Base-by-base conservation (phyloP, 1,284 basidiomycete genomes). In the Bjerkandera adusta region DNA sequence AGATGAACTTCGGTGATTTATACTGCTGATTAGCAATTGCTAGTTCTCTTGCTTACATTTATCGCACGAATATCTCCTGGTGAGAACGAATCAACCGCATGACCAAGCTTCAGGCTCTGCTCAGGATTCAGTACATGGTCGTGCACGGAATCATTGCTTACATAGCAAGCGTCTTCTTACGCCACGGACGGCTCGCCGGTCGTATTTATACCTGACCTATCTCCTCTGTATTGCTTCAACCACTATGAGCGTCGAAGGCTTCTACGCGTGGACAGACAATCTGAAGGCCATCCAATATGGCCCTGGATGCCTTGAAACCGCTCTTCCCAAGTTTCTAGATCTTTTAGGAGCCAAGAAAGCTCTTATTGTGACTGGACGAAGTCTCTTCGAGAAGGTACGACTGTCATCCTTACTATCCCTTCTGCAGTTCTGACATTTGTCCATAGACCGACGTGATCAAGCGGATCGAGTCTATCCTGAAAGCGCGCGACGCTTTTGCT, bases 301-400 rank as follows among this genome's bases (percentile, higher is more conserved):
- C 2, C 82, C 84, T 41, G 83, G 85, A 24, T 79, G 72, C 22
- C 58, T 80, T 32, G 67, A 62, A 40, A 79, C 73, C 1, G 83
- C 83, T 13, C 70, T 89, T 25, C 84, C 85, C 4, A 77, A 77
- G 57, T 63, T 88, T 11, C 63, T 87, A 40, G 55, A 72, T n/a
- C 60, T 60, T 11, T 55, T 87, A 27, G 75, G 73, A 6, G 76
- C 69, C 22, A 81, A 71, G 57, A 85, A 77, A 60, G 87, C 81
- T 1, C 61, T 89, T 18, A 62, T 89, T 43, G 75, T 90, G 27
- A 90, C 88, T 1, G 86, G 88, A 24, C 81, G 70, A 56, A 84
- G 76, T 50, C 70, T 91, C 26, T 66, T 77, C 48, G 70, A 78
- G 16, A 86, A 87, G 77, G 85, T 79, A 36, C 5, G 55, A 18